Conservation (phyloP, 345 rosid genomes). For the Ceriops zippeliana region DNA sequence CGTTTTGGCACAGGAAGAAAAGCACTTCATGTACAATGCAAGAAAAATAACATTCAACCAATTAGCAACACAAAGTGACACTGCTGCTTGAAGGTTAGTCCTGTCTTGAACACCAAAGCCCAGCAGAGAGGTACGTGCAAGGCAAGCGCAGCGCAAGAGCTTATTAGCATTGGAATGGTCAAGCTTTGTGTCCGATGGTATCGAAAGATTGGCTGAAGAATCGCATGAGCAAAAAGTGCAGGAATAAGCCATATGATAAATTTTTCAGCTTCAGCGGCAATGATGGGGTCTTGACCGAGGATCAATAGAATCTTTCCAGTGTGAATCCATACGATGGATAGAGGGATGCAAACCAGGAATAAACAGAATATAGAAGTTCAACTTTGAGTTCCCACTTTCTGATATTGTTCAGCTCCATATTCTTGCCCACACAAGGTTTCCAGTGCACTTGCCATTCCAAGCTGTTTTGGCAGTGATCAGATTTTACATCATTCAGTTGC, state of each 20-base stretch:
- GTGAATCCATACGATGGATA: neutral
- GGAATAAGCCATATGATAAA: neutral
- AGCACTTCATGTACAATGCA: neutral
- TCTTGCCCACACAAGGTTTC: constrained; percentile 1
- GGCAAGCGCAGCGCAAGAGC: neutral
- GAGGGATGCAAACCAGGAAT: neutral
- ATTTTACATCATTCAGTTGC: neutral
- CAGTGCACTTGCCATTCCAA: constrained; percentile 1
- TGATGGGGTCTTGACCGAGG: constrained; percentile 3
- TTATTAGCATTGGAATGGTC: constrained; percentile 4
- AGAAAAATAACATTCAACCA: constrained; percentile 11
- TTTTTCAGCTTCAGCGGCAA: neutral
- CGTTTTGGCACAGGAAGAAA: constrained; percentile 2
- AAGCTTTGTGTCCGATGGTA: constrained; percentile 6
- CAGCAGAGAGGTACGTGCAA: constrained; percentile 7
- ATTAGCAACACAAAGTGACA: neutral
- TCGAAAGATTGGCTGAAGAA: constrained; percentile 3
- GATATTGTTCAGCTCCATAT: neutral
- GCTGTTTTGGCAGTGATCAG: neutral
- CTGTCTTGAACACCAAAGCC: constrained; percentile 2
- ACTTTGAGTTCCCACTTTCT: neutral
- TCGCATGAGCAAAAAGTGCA: neutral
- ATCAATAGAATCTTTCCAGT: neutral
- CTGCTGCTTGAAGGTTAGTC: constrained; percentile 5
- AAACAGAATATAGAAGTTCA: neutral